These are phyloP conservation scores for Berberis thunbergii DNA, from an alignment of 164 flowering plant species.

Conservation along the genomic window DNA sequence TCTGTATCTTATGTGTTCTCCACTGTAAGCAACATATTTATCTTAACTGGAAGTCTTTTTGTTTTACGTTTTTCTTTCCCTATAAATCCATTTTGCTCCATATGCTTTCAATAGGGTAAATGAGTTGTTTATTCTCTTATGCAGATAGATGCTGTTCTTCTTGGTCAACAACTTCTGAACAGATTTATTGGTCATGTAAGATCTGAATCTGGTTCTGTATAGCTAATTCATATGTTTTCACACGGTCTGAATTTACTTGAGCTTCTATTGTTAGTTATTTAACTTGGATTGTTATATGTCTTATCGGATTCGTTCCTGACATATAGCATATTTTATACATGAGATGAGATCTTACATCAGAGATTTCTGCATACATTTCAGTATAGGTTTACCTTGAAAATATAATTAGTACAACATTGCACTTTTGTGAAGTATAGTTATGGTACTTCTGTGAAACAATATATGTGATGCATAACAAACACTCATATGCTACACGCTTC, in stretches of 20 bases:
- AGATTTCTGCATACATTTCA: background rate
- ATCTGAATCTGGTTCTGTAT: background rate
- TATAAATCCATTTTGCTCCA: background rate
- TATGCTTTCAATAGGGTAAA: background rate
- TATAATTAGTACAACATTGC: too few species aligned
- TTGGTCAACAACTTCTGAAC: slow-evolving; percentile 46
- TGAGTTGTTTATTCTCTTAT: slow-evolving; percentile 3
- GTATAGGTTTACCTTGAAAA: background rate
- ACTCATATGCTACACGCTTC: background rate
- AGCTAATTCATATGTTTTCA: background rate
- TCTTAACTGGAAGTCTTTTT: background rate
- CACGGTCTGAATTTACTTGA: background rate
- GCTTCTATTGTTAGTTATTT: background rate
- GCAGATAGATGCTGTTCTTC: slow-evolving; percentile 57
- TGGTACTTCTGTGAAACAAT: too few species aligned
- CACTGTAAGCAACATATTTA: background rate
- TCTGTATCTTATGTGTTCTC: background rate
- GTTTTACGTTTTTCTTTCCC: background rate
- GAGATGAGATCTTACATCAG: background rate
- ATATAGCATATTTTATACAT: background rate
- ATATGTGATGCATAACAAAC: too few species aligned
- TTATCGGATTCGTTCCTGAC: background rate
- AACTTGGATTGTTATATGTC: background rate
- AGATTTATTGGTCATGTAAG: slow-evolving; percentile 50
- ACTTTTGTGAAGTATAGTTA: too few species aligned